These are phyloP conservation scores for Vigna hirtella DNA, from an alignment of 306 rosid genomes.

Conservation along the genomic window DNA sequence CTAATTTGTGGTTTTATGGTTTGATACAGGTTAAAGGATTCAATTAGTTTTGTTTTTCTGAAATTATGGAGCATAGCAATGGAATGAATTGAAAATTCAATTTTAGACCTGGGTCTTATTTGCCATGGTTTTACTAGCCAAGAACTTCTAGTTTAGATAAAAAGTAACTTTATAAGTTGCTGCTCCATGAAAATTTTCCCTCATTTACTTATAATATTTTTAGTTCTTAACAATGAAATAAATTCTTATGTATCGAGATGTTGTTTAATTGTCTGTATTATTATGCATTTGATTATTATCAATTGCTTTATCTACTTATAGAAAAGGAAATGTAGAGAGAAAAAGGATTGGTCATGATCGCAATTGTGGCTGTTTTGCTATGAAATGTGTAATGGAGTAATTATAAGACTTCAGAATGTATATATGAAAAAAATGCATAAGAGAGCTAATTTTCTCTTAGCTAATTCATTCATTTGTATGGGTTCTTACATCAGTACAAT, in stretches of 20 bases:
- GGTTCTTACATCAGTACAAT: too few species aligned
- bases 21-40: not conserved
- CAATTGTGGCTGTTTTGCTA: not conserved
- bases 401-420: not conserved
- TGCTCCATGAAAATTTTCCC: not conserved
- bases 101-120: not conserved
- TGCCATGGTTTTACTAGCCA: not conserved
- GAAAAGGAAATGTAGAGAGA: not conserved
- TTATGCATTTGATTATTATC: not conserved
- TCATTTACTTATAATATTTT: not conserved
- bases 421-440: too few species aligned
- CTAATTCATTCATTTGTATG: too few species aligned
- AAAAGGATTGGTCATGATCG: not conserved
- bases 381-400: not conserved
- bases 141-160: not conserved
- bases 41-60: not conserved
- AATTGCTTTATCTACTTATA: not conserved
- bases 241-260: not conserved
- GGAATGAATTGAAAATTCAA: conserved; percentile 12
- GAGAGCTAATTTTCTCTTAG: too few species aligned
- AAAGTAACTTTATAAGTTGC: not conserved
- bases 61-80: not conserved
- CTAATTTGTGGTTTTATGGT: not conserved
- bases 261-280: conserved; percentile 26
- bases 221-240: not conserved